Conservation (phyloP, 768 basidiomycete species). For the Sarcodon sp. region DNA sequence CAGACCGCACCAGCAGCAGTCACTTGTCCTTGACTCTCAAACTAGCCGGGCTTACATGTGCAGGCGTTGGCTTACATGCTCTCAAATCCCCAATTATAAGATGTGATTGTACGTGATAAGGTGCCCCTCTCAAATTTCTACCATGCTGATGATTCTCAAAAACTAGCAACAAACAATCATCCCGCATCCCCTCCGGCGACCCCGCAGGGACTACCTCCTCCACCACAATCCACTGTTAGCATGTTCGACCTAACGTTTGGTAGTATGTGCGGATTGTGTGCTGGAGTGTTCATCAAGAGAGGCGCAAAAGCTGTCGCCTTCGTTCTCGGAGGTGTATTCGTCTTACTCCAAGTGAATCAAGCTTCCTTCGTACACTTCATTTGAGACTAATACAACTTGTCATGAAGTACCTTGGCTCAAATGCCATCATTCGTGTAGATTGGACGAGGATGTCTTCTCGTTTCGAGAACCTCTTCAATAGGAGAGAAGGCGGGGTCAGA, state of each 20-base stretch:
- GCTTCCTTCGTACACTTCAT: not conserved
- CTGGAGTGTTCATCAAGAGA: slow-evolving; percentile 91
- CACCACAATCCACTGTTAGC: slow-evolving; percentile 64
- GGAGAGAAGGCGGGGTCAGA: slow-evolving; percentile 38
- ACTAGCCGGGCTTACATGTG: too few relatives aligned
- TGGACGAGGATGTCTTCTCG: slow-evolving; percentile 54
- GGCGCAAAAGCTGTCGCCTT: slow-evolving; percentile 80
- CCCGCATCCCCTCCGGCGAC: not conserved
- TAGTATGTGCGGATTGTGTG: slow-evolving; percentile 77
- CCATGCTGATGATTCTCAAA: too few relatives aligned
- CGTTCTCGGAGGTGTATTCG: slow-evolving; percentile 81
- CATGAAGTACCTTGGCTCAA: slow-evolving; percentile 65
- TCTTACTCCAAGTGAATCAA: slow-evolving; percentile 69
- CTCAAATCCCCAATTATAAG: too few relatives aligned
- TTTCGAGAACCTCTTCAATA: slow-evolving; percentile 69
- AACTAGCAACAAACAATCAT: too few relatives aligned
- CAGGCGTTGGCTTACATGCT: too few relatives aligned
- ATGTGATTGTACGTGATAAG: too few relatives aligned
- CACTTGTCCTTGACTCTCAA: too few relatives aligned
- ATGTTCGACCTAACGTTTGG: slow-evolving; percentile 80
- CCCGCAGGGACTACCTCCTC: slow-evolving; percentile 25
- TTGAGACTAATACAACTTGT: not conserved
- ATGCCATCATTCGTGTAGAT: slow-evolving; percentile 64
- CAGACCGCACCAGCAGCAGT: too few relatives aligned
- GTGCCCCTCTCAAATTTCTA: too few relatives aligned